These are phyloP conservation scores for Ustilago loliicola DNA, from an alignment of 1,284 basidiomycete species.

Conservation along the genomic window DNA sequence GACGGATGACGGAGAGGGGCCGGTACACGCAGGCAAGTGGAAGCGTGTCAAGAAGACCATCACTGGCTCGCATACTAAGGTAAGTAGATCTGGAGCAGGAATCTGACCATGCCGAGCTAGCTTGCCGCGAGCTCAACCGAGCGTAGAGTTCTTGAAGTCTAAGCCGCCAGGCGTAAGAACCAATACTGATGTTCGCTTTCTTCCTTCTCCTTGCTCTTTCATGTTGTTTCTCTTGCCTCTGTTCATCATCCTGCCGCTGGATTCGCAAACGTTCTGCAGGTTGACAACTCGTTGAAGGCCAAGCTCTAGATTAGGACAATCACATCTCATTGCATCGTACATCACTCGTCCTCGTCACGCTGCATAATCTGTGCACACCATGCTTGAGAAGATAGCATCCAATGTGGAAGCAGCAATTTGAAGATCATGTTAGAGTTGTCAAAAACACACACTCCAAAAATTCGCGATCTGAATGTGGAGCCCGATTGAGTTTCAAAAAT, in stretches of 20 bases:
- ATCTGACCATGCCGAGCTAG: not conserved
- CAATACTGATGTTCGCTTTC: not conserved
- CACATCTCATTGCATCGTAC: no score
- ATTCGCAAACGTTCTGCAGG: conserved; percentile 7
- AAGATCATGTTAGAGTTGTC: no score
- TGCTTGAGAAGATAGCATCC: no score
- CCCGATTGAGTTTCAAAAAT: no score
- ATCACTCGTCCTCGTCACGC: no score
- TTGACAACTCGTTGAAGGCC: conserved; percentile 53
- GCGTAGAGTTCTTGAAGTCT: not conserved
- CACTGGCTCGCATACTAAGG: conserved; percentile 60
- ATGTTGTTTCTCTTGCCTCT: not conserved
- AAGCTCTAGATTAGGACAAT: conserved; percentile 32
- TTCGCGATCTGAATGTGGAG: no score
- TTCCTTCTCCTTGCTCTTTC: not conserved
- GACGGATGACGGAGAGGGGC: conserved; percentile 31
- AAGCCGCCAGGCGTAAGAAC: no score
- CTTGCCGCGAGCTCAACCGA: not conserved
- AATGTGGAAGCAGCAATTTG: no score
- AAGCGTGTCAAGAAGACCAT: conserved; percentile 45
- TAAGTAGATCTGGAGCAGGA: conserved; percentile 2
- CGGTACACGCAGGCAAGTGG: conserved; percentile 44
- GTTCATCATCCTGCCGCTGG: not conserved
- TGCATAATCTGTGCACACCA: no score
- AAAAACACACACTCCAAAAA: no score